Evolutionary conservation across 108 stramenopile genomes (phyloP).

Genomic region (Nannochloropsis gaditana): DNA sequence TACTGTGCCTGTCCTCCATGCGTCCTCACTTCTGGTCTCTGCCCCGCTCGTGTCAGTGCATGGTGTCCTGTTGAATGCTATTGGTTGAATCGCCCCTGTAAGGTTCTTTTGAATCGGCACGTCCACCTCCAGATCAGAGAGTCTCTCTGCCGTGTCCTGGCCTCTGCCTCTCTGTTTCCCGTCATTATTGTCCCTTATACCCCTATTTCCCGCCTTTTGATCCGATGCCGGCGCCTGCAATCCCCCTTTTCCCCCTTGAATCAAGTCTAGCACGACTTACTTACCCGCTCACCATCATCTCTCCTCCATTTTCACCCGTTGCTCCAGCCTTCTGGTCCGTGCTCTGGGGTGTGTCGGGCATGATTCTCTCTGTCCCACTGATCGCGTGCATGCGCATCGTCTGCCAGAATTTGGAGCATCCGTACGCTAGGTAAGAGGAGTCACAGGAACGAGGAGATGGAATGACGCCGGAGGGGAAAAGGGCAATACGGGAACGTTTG

Average conservation of each 20-base stretch:
- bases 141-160: too few relatives aligned
- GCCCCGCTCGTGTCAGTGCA: background rate
- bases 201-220: background rate
- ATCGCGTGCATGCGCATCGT: constrained; percentile 34
- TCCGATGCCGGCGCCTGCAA: too few relatives aligned
- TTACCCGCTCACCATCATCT: too few relatives aligned
- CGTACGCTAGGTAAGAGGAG: background rate
- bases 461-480: too few relatives aligned
- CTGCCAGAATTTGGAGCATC: constrained; percentile 28
- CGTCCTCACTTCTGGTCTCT: background rate
- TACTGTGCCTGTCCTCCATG: background rate
- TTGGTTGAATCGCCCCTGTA: too few relatives aligned
- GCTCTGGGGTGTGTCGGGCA: constrained; percentile 36
- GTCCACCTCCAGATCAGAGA: too few relatives aligned
- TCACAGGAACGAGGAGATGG: background rate
- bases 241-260: too few relatives aligned
- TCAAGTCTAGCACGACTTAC: too few relatives aligned
- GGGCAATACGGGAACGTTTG: too few relatives aligned
- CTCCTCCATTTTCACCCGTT: background rate
- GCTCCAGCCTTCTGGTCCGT: constrained; percentile 28
- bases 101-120: too few relatives aligned
- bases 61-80: too few relatives aligned
- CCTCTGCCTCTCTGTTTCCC: background rate
- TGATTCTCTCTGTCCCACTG: constrained; percentile 35
- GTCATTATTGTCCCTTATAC: background rate